Evolutionary conservation across 192 early-diverging fungal species (phyloP).

Genomic region (Obelidium mucronatum): DNA sequence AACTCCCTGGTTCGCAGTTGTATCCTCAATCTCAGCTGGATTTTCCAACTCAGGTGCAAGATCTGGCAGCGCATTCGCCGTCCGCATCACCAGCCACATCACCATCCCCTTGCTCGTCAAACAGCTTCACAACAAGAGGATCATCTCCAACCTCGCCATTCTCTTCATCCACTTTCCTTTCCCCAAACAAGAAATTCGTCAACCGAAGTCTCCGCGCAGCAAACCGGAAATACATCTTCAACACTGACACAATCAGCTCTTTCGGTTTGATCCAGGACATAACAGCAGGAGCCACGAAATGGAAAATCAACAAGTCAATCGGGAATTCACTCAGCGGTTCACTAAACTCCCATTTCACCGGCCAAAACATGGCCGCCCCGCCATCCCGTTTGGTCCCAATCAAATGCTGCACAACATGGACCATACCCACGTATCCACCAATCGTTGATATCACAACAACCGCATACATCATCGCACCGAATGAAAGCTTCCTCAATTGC

Average conservation of each 20-base stretch:
- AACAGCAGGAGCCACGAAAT: constrained; percentile 76
- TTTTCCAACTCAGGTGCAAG: too few species aligned
- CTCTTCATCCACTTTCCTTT: constrained; percentile 75
- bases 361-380: constrained; percentile 54
- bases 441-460: constrained; percentile 78
- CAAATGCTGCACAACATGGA: constrained; percentile 32
- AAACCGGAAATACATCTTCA: constrained; percentile 77
- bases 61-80: constrained; percentile 15
- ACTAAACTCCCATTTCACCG: constrained; percentile 71
- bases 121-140: neutral
- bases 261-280: constrained; percentile 68
- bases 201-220: constrained; percentile 72
- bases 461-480: constrained; percentile 86
- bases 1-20: neutral
- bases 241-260: constrained; percentile 58
- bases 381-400: constrained; percentile 19
- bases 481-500: constrained; percentile 84
- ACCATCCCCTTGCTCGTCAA: constrained; percentile 27
- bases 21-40: constrained; percentile 11
- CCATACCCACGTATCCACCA: constrained; percentile 59
- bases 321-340: constrained; percentile 80
- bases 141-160: constrained; percentile 60
- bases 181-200: constrained; percentile 85
- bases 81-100: constrained; percentile 31
- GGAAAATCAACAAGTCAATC: constrained; percentile 74